A percentile compares a stretch with the other conserved stretches of the same genome.
phyloP scores from a whole-genome alignment of 2,329 filamentous ascomycete genomes.

The Paraphoma sp. region DNA sequence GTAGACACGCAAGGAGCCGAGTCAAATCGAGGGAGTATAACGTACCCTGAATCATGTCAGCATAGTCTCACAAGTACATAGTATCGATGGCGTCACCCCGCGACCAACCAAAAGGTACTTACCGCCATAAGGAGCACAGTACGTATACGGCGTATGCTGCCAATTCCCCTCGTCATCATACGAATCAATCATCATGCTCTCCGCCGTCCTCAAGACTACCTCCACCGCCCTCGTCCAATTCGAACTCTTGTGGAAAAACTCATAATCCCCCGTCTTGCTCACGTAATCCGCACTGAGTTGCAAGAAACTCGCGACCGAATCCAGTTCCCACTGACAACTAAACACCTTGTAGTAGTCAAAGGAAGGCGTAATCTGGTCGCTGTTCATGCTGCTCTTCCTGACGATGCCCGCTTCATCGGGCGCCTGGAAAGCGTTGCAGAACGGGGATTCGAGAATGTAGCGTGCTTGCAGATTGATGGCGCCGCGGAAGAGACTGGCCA shows the following conservation, averaged over 20 bases:
- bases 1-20: too few relatives aligned
- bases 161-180: slow-evolving; percentile 55
- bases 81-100: too few relatives aligned
- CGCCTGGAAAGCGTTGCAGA: slow-evolving; percentile 61
- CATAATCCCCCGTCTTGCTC: slow-evolving; percentile 52
- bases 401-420: slow-evolving; percentile 54
- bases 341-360: slow-evolving; percentile 56
- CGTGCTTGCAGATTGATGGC: slow-evolving; percentile 75
- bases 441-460: slow-evolving; percentile 67
- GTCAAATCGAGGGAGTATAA: too few relatives aligned
- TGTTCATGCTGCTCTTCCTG: slow-evolving; percentile 44
- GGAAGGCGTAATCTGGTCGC: slow-evolving; percentile 51
- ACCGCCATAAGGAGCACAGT: slow-evolving; percentile 50
- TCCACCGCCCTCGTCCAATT: slow-evolving; percentile 55
- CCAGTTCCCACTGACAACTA: slow-evolving; percentile 61
- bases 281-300: slow-evolving; percentile 57
- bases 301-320: slow-evolving; percentile 58
- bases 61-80: too few relatives aligned
- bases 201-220: slow-evolving; percentile 50
- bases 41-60: too few relatives aligned
- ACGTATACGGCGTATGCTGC: slow-evolving; percentile 54
- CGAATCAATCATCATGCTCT: slow-evolving; percentile 55
- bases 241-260: slow-evolving; percentile 53
- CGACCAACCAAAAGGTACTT: neutral
- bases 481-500: slow-evolving; percentile 72